Evolutionary conservation across 164 flowering plant genomes (phyloP).

Genomic region (Nelumbo lutea): DNA sequence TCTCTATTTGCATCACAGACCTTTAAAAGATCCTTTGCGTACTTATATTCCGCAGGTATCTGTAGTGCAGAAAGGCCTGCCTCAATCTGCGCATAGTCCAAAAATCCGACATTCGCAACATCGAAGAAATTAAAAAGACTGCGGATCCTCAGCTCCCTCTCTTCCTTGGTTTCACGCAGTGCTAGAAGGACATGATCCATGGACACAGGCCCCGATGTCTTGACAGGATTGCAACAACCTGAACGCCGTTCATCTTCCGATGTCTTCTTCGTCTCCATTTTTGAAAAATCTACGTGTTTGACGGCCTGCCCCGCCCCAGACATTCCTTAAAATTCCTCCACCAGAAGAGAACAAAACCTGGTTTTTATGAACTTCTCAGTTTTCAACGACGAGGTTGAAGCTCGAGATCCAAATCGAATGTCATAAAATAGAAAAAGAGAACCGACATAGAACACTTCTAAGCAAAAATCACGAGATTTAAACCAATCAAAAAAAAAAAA

Average conservation of each 20-base stretch:
- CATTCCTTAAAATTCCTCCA: conserved; percentile 17
- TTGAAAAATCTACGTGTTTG: conserved; percentile 27
- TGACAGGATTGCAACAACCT: conserved; percentile 57
- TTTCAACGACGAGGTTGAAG: background rate
- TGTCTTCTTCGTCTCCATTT: conserved; percentile 20
- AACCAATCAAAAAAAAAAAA: background rate
- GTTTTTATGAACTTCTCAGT: background rate
- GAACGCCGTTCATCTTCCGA: conserved; percentile 18
- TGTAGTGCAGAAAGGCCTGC: conserved; percentile 72
- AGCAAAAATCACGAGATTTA: background rate
- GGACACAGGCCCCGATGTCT: conserved; percentile 57
- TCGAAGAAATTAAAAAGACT: conserved; percentile 78
- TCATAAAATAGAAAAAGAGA: background rate
- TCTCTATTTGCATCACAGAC: conserved; percentile 81
- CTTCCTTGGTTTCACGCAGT: conserved; percentile 71
- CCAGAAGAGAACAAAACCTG: background rate
- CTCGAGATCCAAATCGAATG: background rate
- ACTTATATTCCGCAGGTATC: conserved; percentile 82
- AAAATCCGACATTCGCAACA: conserved; percentile 45
- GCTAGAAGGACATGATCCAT: conserved; percentile 90
- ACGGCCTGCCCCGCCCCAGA: conserved; percentile 37
- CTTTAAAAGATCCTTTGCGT: conserved; percentile 72
- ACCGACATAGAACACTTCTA: background rate
- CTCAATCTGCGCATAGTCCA: conserved; percentile 76
- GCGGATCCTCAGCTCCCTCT: conserved; percentile 73